Conservation (phyloP, 495 filamentous ascomycete genomes). For the Cercophora scortea region DNA sequence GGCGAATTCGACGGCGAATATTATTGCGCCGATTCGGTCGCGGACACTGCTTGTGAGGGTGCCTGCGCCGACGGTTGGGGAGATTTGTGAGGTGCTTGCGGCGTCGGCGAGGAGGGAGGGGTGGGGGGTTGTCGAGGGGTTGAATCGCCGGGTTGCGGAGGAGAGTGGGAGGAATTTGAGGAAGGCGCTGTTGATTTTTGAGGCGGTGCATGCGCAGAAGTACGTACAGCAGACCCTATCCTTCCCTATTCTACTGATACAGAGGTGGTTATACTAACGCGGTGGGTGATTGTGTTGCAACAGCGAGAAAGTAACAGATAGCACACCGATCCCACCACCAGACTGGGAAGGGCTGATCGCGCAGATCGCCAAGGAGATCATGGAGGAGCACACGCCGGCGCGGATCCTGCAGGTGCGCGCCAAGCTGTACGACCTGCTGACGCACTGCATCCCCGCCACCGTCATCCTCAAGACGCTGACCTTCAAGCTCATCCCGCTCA, state of each 20-base stretch:
- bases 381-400: slow-evolving; percentile 82
- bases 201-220: slow-evolving; percentile 96
- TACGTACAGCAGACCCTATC: too few species aligned
- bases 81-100: slow-evolving; percentile 73
- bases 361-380: slow-evolving; percentile 82
- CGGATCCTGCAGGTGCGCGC: slow-evolving; percentile 78
- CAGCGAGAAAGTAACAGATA: slow-evolving; percentile 89
- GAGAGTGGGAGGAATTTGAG: slow-evolving; percentile 90
- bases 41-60: slow-evolving; percentile 86
- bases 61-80: slow-evolving; percentile 73
- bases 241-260: too few species aligned
- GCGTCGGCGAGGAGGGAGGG: slow-evolving; percentile 69
- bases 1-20: slow-evolving; percentile 92
- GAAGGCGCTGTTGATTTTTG: slow-evolving; percentile 86
- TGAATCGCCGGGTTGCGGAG: slow-evolving; percentile 78
- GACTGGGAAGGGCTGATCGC: slow-evolving; percentile 91
- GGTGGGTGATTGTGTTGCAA: too few species aligned
- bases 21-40: slow-evolving; percentile 91
- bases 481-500: slow-evolving; percentile 78
- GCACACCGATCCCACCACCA: slow-evolving; percentile 81
- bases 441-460: slow-evolving; percentile 92
- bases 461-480: slow-evolving; percentile 89
- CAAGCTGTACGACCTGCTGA: slow-evolving; percentile 90
- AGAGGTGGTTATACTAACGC: too few species aligned
- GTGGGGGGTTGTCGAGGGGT: slow-evolving; percentile 57